Conservation (phyloP, 331 rosid genomes). For the Malus hybrid region DNA sequence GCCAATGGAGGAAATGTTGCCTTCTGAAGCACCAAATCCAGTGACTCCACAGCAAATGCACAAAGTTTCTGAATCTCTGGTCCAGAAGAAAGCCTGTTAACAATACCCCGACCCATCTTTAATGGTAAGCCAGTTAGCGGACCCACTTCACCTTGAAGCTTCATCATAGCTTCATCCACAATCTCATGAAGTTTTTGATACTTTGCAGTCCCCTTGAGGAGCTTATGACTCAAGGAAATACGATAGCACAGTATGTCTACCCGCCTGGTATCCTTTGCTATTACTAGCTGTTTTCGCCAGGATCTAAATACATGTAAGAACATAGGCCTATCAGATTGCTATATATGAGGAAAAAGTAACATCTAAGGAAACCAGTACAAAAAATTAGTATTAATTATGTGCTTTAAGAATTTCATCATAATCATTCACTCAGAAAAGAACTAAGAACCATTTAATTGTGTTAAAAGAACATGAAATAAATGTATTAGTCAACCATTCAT, state of each 20-base stretch:
- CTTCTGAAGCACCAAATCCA: conserved; percentile 47
- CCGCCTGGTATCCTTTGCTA: conserved; percentile 82
- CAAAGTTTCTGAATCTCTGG: conserved; percentile 91
- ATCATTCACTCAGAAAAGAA: neutral
- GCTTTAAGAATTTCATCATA: neutral
- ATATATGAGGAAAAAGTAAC: neutral
- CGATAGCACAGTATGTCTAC: conserved; percentile 91
- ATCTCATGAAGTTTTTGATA: conserved; percentile 51
- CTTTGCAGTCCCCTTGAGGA: conserved; percentile 59
- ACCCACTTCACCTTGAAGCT: conserved; percentile 90
- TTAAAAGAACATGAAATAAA: neutral
- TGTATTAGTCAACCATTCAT: neutral
- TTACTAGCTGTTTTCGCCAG: conserved; percentile 74
- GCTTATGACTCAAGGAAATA: conserved; percentile 75
- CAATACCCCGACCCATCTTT: conserved; percentile 93
- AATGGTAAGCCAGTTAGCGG: conserved; percentile 68
- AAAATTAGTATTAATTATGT: neutral
- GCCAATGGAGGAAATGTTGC: conserved; percentile 18
- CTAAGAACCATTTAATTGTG: neutral
- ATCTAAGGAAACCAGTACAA: neutral
- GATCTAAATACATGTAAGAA: conserved; percentile 40
- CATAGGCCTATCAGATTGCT: conserved; percentile 15
- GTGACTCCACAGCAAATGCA: conserved; percentile 63
- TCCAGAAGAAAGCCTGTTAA: conserved; percentile 92
- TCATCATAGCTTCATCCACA: conserved; percentile 63